Conservation (phyloP, 2,329 filamentous ascomycete species). For the Alternaria tenuissima region DNA sequence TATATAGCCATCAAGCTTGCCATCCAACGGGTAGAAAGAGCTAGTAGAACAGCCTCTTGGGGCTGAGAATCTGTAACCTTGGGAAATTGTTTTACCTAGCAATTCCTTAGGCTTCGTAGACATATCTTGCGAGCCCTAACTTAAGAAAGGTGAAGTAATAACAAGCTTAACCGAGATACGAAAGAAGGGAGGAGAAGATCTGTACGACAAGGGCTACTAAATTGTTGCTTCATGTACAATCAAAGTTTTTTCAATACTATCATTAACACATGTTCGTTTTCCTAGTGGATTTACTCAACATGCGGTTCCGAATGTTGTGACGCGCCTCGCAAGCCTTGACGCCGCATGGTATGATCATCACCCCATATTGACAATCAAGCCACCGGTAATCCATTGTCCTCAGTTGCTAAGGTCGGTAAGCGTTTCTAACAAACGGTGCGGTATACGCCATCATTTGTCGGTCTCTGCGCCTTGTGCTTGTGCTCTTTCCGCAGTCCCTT, state of each 20-base stretch:
- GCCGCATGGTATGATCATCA: neutral
- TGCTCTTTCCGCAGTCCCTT: constrained; percentile 51
- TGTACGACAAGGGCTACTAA: neutral
- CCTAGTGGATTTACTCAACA: neutral
- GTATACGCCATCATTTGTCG: constrained; percentile 55
- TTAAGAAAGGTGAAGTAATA: neutral
- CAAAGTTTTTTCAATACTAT: neutral
- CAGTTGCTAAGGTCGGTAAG: neutral
- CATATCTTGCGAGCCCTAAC: too few species aligned
- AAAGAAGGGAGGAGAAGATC: neutral
- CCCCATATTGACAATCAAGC: neutral
- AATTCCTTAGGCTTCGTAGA: neutral
- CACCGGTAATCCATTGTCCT: neutral
- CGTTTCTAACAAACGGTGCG: constrained; percentile 55
- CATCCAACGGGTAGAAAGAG: too few species aligned
- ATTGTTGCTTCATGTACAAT: neutral
- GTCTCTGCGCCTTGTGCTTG: constrained; percentile 55
- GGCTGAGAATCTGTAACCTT: rapidly evolving
- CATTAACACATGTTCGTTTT: neutral
- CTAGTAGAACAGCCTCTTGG: rapidly evolving
- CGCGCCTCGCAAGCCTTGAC: neutral
- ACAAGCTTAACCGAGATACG: neutral
- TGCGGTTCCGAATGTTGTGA: neutral
- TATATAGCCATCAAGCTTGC: too few species aligned
- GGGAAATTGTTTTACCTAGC: rapidly evolving